Base-by-base conservation (phyloP, 495 filamentous ascomycete genomes). In the Xylaria intraflava region DNA sequence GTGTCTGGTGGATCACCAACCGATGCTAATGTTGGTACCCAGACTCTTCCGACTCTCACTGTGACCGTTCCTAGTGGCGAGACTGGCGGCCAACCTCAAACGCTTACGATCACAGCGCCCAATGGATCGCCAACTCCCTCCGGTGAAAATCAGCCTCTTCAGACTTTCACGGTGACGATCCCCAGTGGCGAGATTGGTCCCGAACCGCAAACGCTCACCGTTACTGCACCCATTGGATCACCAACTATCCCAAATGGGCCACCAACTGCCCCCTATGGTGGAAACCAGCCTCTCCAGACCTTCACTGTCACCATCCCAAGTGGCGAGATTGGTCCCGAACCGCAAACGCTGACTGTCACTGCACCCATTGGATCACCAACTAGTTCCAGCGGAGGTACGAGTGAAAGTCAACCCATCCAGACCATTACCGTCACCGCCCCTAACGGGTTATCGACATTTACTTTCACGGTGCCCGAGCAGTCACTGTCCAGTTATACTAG, bases 41-140 rank as follows among this genome's bases (percentile, higher is more conserved):
- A 26, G 16, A 2, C 35, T 50, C 60, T 51, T 54, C 49, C 46
- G 8, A 64, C 55, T 12, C 51, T 61, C 19, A 64, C 61, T 12
- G 29, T 64, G 24, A 64, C 58, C 40, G 35, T 31, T 42, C 61
- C 61, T 1, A 56, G 58, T 20, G 51, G 55, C 2, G 35, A 46
- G 0, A 55, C 46, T 27, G 56, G 58, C 6, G 16, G n/a, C 12
- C 20, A 20, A 33, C 44, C 16, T n/a, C 26, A 33, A 27, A 46
- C 44, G 6, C 44, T 31, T 2, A 46, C 44, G 1, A 20, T 31
- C 5, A 46, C 44, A 31, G 27, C 17, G n/a, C 44, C 44, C 4
- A 24, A 14, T 16, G 45, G 19, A 22, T 26, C 29, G 11, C 10
- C 48, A 22, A 26, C 39, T 22, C 29, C 52, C 9, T 57, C 51